Conservation (phyloP, 345 rosid genomes). For the Gossypium raimondii region DNA sequence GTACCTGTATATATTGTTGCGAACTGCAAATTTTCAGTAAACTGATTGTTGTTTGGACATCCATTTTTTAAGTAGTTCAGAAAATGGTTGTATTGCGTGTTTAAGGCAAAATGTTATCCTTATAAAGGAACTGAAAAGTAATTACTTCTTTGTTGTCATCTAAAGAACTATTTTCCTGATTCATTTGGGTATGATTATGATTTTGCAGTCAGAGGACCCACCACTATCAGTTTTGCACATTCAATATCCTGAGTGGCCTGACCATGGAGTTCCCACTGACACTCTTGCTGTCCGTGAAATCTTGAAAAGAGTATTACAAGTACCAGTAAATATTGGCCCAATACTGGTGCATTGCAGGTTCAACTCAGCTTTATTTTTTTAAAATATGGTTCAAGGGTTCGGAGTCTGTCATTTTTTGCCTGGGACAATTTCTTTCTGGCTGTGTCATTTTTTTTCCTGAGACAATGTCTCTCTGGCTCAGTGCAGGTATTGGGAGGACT, state of each 20-base stretch:
- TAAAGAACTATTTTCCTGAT: neutral
- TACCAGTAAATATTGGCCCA: constrained; percentile 69
- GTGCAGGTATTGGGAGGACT: constrained; percentile 99
- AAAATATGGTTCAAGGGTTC: constrained; percentile 7
- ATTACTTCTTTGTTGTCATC: neutral
- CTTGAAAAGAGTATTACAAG: constrained; percentile 48
- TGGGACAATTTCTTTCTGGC: constrained; percentile 22
- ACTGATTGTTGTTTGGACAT: neutral
- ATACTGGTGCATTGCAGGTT: constrained; percentile 98
- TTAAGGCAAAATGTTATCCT: neutral
- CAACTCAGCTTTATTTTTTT: neutral
- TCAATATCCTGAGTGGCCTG: constrained; percentile 96
- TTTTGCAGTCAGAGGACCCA: constrained; percentile 55
- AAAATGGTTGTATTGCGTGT: no score
- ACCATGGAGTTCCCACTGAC: constrained; percentile 88
- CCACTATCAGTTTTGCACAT: constrained; percentile 70
- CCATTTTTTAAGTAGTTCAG: no score
- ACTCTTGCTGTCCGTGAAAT: constrained; percentile 78
- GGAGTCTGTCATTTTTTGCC: neutral
- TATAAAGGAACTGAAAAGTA: neutral
- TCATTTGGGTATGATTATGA: neutral
- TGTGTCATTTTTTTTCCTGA: constrained; percentile 23
- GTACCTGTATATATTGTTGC: neutral
- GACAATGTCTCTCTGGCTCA: constrained; percentile 30
- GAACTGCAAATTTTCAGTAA: neutral